Conservation (phyloP, 2,329 filamentous ascomycete species). For the Diaporthe helianthi region DNA sequence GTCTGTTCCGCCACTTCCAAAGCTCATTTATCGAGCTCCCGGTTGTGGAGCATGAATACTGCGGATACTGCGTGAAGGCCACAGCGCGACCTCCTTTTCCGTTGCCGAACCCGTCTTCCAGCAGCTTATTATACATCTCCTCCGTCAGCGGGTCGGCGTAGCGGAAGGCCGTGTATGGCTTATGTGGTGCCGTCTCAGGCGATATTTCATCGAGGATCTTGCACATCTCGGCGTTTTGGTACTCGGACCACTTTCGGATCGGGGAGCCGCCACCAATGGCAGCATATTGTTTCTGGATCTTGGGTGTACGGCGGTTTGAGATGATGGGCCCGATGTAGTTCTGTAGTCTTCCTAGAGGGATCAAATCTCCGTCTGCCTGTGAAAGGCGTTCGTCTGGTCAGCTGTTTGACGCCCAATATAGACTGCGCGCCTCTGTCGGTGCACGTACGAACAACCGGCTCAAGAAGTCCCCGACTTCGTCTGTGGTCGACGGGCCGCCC, state of each 20-base stretch:
- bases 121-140: conserved; percentile 83
- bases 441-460: conserved; percentile 85
- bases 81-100: conserved; percentile 92
- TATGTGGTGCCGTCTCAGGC: conserved; percentile 93
- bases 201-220: conserved; percentile 91
- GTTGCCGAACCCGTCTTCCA: conserved; percentile 88
- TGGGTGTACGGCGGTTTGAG: conserved; percentile 85
- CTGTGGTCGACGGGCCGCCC: conserved; percentile 89
- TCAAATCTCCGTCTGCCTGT: conserved; percentile 90
- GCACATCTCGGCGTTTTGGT: conserved; percentile 95
- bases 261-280: conserved; percentile 97
- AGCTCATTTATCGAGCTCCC: conserved; percentile 95
- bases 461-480: conserved; percentile 88
- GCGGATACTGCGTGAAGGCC: conserved; percentile 97
- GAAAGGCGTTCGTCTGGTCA: conserved; percentile 14
- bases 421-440: not conserved
- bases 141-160: conserved; percentile 95
- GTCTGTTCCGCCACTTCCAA: conserved; percentile 92
- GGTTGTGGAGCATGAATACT: conserved; percentile 97
- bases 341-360: conserved; percentile 92
- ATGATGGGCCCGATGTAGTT: conserved; percentile 90
- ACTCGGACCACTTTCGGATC: conserved; percentile 97
- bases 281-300: conserved; percentile 95
- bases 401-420: not conserved
- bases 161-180: conserved; percentile 95